Base-by-base conservation (phyloP, 768 basidiomycete species). In the Porphyrellus cyaneotinctus region DNA sequence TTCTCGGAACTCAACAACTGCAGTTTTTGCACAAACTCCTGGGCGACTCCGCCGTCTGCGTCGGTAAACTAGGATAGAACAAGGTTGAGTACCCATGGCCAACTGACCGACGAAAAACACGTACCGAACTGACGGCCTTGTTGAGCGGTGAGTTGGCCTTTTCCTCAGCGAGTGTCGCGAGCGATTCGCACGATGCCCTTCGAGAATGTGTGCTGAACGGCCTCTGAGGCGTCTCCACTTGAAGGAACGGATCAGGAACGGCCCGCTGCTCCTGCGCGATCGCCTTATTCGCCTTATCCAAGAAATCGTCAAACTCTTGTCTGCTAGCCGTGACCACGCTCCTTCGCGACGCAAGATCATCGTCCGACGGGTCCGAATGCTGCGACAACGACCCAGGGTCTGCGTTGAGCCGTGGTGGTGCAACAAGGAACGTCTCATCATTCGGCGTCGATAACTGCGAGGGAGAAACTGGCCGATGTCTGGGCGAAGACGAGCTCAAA, bases 71-170 rank as follows among this genome's bases (percentile, higher is more conserved):
- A 47, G 13, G 48, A 31, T 26, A 36, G 54, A 35, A 14, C 26
- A 43, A 10, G 37, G 18, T 54, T 39, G 56, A 50, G 26, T 4
- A 17, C 8, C 4, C 36, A 6, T 44, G 53, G 43, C 33, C 18
- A 46, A 30, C 33, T 0, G 24, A 37, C 37, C 23, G 39, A 24
- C 3, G 30, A 35, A 30, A 42, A 14, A 6, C 23, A 58, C 81
- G 58, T 63, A 92, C 90, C 54, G 91, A 87, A 48, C 87, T 87
- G 62, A 92, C 91, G 12, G 93, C 91, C 71, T 95, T 95, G 75
- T 97, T 97, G 53, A 95, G 74, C 12, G 94, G 93, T 22, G 94
- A 93, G 57, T 88, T 88, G 1, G 78, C 75, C 75, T 95, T 95
- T 61, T 95, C 93, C 57, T 94, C 91, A 28, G 92, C 87, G 48